Percentiles rank a stretch among this genome's conserved stretches.
These are phyloP conservation scores for Vigna hirtella DNA, from an alignment of 306 rosid genomes.

Conservation along the genomic window DNA sequence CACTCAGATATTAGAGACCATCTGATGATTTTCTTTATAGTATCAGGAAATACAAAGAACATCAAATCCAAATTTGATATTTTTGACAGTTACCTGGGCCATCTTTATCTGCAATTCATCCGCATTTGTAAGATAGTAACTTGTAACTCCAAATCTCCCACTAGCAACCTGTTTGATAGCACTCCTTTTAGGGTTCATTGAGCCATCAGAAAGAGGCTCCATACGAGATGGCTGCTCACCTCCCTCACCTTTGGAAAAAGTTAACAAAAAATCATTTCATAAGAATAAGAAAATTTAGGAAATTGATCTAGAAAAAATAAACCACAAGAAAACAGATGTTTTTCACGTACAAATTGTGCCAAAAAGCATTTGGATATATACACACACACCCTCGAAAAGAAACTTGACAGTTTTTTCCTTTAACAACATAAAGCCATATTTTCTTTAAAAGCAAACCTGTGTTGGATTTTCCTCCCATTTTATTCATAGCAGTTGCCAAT, in stretches of 20 bases:
- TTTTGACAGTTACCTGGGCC: constrained; percentile 26
- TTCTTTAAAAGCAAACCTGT: constrained; percentile 23
- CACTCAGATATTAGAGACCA: background rate
- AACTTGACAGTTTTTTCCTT: background rate
- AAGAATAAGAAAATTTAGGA: background rate
- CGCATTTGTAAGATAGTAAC: constrained; percentile 24
- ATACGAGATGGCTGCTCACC: constrained; percentile 31
- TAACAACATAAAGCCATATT: background rate
- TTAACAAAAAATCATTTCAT: background rate
- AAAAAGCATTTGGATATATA: constrained; percentile 17
- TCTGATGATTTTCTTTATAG: background rate
- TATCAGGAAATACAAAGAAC: background rate
- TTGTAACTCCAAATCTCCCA: constrained; percentile 26
- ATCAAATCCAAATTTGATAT: background rate
- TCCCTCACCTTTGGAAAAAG: constrained; percentile 15
- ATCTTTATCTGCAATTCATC: constrained; percentile 22
- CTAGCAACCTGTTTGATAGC: constrained; percentile 25
- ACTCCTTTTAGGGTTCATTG: constrained; percentile 15
- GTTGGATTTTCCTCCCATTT: constrained; percentile 25
- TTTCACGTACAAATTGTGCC: background rate
- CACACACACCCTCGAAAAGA: constrained; percentile 25
- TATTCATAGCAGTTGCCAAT: constrained; percentile 27
- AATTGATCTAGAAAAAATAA: background rate
- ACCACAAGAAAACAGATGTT: background rate
- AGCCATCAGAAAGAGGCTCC: constrained; percentile 29